Evolutionary conservation across 192 early-diverging fungal genomes (phyloP).

Genomic region (Pilaira anomala): DNA sequence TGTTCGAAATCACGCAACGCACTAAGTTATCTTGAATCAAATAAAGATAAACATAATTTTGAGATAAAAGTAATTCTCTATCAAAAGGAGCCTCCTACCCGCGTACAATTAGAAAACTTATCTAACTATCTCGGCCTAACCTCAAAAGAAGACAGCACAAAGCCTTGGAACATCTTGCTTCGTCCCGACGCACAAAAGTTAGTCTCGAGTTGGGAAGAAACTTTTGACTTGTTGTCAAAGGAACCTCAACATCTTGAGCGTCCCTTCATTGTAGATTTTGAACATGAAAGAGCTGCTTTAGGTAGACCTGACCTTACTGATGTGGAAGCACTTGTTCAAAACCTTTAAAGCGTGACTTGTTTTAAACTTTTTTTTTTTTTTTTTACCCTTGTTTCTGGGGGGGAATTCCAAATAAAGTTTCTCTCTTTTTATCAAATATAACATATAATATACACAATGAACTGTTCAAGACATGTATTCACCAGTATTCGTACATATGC

Average conservation of each 20-base stretch:
- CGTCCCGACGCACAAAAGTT: constrained; percentile 32
- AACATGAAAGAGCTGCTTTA: constrained; percentile 30
- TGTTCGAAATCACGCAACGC: constrained; percentile 33
- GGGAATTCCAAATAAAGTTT: neutral
- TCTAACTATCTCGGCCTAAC: constrained; percentile 21
- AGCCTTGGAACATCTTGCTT: constrained; percentile 24
- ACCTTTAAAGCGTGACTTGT: neutral
- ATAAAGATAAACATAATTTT: constrained; percentile 1
- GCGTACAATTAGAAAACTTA: constrained; percentile 19
- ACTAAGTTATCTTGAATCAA: constrained; percentile 14
- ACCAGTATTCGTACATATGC: constrained; percentile 29
- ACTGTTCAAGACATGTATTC: constrained; percentile 1
- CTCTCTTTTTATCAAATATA: neutral
- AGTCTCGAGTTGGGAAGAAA: constrained; percentile 10
- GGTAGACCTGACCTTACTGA: constrained; percentile 27
- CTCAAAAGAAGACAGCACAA: constrained; percentile 1
- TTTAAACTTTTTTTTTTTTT: neutral
- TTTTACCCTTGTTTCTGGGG: neutral
- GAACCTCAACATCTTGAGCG: constrained; percentile 29
- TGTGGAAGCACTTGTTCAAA: constrained; percentile 23
- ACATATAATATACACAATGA: constrained; percentile 6
- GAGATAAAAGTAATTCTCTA: constrained; percentile 26
- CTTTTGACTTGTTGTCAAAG: constrained; percentile 15
- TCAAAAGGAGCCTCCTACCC: constrained; percentile 20
- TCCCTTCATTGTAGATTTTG: constrained; percentile 39